phyloP scores from a whole-genome alignment of 164 flowering plant genomes.

The Litsea cubeba region DNA sequence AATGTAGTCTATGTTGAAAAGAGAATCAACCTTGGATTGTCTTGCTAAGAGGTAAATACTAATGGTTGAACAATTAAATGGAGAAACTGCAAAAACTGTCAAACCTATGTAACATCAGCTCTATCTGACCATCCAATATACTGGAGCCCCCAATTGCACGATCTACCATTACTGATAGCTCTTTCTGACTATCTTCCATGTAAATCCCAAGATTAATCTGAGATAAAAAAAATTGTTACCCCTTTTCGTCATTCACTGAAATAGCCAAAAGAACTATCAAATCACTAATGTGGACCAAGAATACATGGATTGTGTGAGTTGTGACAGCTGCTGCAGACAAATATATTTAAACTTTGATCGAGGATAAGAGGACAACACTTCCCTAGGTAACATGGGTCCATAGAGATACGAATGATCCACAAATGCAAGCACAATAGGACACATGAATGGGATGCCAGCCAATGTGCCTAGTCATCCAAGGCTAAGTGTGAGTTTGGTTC shows the following conservation, averaged over 20 bases:
- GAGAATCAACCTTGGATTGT: not conserved
- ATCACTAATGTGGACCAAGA: too few species aligned
- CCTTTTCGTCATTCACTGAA: not conserved
- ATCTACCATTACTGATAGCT: conserved; percentile 86
- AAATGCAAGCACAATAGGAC: too few species aligned
- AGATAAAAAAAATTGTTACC: not conserved
- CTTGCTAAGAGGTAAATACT: not conserved
- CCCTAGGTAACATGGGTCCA: too few species aligned
- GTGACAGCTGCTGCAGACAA: too few species aligned
- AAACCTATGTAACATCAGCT: conserved; percentile 93
- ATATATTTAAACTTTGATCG: too few species aligned
- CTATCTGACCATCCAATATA: conserved; percentile 76
- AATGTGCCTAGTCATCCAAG: too few species aligned
- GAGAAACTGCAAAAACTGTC: not conserved
- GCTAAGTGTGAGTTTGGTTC: too few species aligned
- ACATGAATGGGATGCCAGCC: too few species aligned
- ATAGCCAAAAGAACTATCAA: not conserved
- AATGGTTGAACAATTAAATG: not conserved
- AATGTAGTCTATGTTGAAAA: not conserved
- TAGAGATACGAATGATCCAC: too few species aligned
- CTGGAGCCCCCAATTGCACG: conserved; percentile 92
- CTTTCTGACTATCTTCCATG: conserved; percentile 45
- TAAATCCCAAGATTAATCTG: conserved; percentile 93
- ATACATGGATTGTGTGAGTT: too few species aligned
- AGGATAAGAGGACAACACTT: too few species aligned